Conservation (phyloP, 2,329 filamentous ascomycete species). For the Aspergillus sp. region DNA sequence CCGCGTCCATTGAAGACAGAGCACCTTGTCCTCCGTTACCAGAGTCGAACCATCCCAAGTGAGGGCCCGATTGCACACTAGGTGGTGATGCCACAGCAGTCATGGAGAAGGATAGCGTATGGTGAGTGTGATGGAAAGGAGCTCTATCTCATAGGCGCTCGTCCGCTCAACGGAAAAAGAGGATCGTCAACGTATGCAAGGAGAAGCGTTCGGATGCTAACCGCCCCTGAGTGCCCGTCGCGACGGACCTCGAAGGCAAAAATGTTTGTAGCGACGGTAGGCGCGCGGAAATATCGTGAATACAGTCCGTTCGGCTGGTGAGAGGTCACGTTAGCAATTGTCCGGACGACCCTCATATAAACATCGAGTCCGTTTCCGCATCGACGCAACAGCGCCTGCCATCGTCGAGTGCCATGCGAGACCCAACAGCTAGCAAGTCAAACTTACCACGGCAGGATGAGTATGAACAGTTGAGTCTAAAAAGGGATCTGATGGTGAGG, state of each 20-base stretch:
- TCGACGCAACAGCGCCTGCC: conserved; percentile 8
- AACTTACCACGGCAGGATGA: conserved; percentile 21
- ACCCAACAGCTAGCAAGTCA: neutral
- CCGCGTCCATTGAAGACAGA: conserved; percentile 72
- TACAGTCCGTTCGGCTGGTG: conserved; percentile 20
- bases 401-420: neutral
- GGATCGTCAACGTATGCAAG: neutral
- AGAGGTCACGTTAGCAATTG: conserved; percentile 37
- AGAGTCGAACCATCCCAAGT: conserved; percentile 61
- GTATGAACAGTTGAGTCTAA: conserved; percentile 15
- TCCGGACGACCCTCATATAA: conserved; percentile 24
- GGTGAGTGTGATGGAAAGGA: conserved; percentile 8
- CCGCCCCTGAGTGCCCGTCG: conserved; percentile 8
- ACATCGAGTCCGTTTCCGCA: conserved; percentile 10
- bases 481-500: conserved; percentile 19
- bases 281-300: conserved; percentile 13
- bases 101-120: conserved; percentile 49
- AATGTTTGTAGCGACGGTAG: conserved; percentile 10
- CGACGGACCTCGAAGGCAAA: conserved; percentile 7
- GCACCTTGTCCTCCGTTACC: conserved; percentile 61
- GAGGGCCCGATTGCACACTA: conserved; percentile 62
- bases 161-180: neutral
- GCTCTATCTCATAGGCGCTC: conserved; percentile 20
- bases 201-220: conserved; percentile 1
- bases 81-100: conserved; percentile 68